A percentile compares a stretch with the other conserved stretches of the same genome.
phyloP scores from a whole-genome alignment of 2,329 filamentous ascomycete species.

The Colletotrichum agaves region DNA sequence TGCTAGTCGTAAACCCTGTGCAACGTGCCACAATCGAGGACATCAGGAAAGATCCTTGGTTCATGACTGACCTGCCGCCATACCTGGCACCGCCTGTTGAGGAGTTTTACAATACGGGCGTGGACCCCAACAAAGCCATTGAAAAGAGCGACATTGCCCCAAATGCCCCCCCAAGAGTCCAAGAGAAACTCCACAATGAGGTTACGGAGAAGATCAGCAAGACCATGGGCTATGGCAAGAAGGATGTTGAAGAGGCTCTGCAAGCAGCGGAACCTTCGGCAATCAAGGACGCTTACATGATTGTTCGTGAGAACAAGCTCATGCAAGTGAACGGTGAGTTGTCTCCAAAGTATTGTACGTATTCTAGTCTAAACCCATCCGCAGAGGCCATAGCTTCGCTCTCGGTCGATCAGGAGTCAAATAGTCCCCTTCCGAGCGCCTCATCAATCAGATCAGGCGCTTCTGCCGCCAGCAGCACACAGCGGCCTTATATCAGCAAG shows the following conservation, averaged over 20 bases:
- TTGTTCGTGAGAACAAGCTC: conserved; percentile 96
- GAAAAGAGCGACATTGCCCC: conserved; percentile 84
- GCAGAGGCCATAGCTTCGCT: conserved; percentile 44
- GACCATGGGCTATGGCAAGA: conserved; percentile 96
- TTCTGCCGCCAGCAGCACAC: conserved; percentile 60
- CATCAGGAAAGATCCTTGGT: conserved; percentile 95
- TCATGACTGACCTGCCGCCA: conserved; percentile 83
- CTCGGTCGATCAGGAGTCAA: conserved; percentile 49
- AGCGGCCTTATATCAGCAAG: conserved; percentile 77
- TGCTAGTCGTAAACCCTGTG: conserved; percentile 95
- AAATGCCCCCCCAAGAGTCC: conserved; percentile 79
- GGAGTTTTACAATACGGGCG: conserved; percentile 93
- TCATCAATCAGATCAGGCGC: conserved; percentile 65
- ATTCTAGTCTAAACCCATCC: background rate
- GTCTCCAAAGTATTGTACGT: background rate
- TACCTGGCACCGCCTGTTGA: conserved; percentile 90
- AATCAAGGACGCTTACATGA: conserved; percentile 99
- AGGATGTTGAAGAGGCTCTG: conserved; percentile 94
- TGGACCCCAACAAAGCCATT: conserved; percentile 92
- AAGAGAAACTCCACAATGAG: conserved; percentile 90
- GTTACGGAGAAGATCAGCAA: conserved; percentile 96
- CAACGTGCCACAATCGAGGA: conserved; percentile 94
- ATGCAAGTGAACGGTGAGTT: conserved; percentile 93
- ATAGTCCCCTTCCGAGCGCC: conserved; percentile 63
- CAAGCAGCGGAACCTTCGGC: conserved; percentile 93